Base-by-base conservation (phyloP, 1,284 basidiomycete species). In the Wallemia ichthyophaga region DNA sequence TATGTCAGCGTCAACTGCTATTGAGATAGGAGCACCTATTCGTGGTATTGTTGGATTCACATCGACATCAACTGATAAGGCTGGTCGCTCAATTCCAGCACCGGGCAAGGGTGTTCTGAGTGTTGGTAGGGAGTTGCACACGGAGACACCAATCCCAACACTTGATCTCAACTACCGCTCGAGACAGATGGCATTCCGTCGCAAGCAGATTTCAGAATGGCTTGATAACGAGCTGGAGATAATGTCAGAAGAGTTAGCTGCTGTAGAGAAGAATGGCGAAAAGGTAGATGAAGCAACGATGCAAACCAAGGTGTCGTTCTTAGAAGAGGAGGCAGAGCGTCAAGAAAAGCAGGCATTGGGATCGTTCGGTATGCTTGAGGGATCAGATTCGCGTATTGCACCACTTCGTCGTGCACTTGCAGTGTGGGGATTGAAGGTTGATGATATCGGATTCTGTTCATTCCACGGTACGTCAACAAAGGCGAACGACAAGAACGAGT, bases 401-500 rank as follows among this genome's bases (percentile, higher is more conserved):
- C 92, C 92, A 61, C 77, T 98, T 62, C 85, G 91, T 65, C 83
- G 88, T 59, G 89, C 89, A 9, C 77, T 98, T 58, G 92, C 94
- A 60, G 83, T 95, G 58, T 98, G 89, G 88, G 91, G 89, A 63
- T 74, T 98, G 61, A 83, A 79, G 24, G 82, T 85, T 31, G 91
- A 98, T 69, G 86, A 94, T 62, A 81, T 98, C 63, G 74, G 75
- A 62, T 73, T 74, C 62, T 67, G 73, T 65, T 65, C 63, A 58
- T 71, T 69, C 61, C 70, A 71, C 68, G 86, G 84, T 66, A 98
- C 92, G 3, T 92, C 89, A 66, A 98, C 94, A 33, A 83, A 81
- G 66, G 92, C 92, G 32, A 98, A 98, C 71, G 91, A 98, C 76
- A 86, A 91, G 74, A 98, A 98, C 71, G 92, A 98, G 75, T 88